Evolutionary conservation across 495 filamentous ascomycete genomes (phyloP), one percentile per base, ranked within the genome.

Genomic region (Neurospora africana): DNA sequence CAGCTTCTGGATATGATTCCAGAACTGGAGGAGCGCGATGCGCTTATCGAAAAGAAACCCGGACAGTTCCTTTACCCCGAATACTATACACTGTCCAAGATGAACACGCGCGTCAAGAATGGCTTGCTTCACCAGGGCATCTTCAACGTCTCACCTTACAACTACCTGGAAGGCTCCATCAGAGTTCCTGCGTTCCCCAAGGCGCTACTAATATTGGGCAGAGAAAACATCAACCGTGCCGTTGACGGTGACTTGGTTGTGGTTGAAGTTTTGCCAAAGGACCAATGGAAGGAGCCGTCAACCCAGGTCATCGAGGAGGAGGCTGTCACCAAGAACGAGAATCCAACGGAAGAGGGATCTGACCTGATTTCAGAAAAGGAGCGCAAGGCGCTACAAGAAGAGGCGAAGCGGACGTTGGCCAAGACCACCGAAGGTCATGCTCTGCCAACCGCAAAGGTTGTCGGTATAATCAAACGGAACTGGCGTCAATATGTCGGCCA

Each of bases 401-500:
- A 97, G 79, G 96, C 94, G 41, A 94, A 88, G 82, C 90, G 91
- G 79, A 90, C 89, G 0, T 95, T 98, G 76, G 90, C 90, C n/a
- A 89, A 90, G 76, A 88, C 81, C 69, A 84, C 84, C 3, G 96
- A 97, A 82, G 92, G 92, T 38, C 87, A 87, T 65, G 89, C 93
- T 13, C 93, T 97, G 72, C 95, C 95, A 36, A 98, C 95, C 27
- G 96, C 96, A 15, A 91, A 87, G 79, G 92, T 98, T 23, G 95
- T 98, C 43, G 95, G 95, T 69, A 84, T 99, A 38, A 87, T 95
- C 75, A 97, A 97, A 80, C 87, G 96, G 41, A 97, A 97, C 78
- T 99, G 95, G 95, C 87, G 95, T 39, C 96, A 98, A 79, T 98
- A 98, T 76, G 95, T 99, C 41, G 95, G 95, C 15, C 93, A 97